These are phyloP conservation scores for Arthrinium phaeospermum DNA, from an alignment of 2,329 filamentous ascomycete species.

Conservation along the genomic window DNA sequence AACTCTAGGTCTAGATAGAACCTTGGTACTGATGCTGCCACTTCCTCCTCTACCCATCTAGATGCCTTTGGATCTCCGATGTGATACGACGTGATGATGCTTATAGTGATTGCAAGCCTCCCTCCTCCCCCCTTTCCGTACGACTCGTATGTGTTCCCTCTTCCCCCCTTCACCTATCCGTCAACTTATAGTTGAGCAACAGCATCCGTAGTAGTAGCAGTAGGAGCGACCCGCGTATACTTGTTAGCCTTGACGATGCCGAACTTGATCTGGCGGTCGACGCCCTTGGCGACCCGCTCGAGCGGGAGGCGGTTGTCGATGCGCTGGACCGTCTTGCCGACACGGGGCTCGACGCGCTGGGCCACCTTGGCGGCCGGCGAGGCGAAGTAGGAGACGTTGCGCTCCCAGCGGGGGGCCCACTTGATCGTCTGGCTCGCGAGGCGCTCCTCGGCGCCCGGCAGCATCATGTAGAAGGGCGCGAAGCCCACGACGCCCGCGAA, in stretches of 20 bases:
- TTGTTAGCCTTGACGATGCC: constrained; percentile 45
- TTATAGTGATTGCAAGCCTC: background rate
- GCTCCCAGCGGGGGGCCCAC: constrained; percentile 66
- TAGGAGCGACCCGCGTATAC: background rate
- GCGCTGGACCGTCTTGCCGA: constrained; percentile 50
- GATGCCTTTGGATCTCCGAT: background rate
- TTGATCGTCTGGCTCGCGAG: constrained; percentile 59
- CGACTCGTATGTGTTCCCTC: too few relatives aligned
- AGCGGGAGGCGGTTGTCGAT: constrained; percentile 56
- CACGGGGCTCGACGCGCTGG: constrained; percentile 54
- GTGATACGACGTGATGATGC: background rate
- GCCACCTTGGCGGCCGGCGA: constrained; percentile 53
- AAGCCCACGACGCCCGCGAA: constrained; percentile 59
- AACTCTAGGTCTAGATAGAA: constrained; percentile 6
- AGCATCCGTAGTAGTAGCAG: background rate
- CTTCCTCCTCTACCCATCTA: constrained; percentile 11
- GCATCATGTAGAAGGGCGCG: constrained; percentile 62
- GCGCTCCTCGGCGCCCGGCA: constrained; percentile 61
- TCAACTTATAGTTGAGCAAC: background rate
- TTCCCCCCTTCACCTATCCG: background rate
- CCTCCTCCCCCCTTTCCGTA: background rate
- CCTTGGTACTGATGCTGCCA: background rate
- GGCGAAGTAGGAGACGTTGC: constrained; percentile 60
- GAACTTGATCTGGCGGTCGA: constrained; percentile 54
- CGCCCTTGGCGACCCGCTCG: constrained; percentile 54